Evolutionary conservation across 306 rosid species (phyloP).

Genomic region (Arachis hypogaea): DNA sequence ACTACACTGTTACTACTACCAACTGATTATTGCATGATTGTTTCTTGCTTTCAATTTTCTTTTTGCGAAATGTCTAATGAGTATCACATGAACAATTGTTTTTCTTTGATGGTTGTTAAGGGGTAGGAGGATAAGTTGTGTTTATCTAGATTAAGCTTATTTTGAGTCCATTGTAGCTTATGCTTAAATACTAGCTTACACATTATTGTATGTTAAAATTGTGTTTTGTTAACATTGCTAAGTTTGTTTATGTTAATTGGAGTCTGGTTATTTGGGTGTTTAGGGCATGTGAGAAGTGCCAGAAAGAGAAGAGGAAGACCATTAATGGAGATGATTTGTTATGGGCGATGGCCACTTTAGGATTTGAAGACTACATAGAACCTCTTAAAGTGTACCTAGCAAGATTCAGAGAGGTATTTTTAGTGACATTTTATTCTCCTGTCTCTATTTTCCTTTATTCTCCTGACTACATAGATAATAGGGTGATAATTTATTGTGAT

Average conservation of each 20-base stretch:
- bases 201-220: too few species aligned
- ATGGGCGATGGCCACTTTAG: constrained; percentile 93
- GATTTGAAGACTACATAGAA: constrained; percentile 93
- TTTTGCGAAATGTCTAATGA: background rate
- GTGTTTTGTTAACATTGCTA: too few species aligned
- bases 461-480: background rate
- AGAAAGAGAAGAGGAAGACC: constrained; percentile 94
- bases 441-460: background rate
- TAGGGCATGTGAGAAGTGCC: constrained; percentile 96
- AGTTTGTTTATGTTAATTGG: constrained; percentile 22
- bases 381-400: constrained; percentile 86
- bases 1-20: background rate
- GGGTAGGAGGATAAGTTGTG: background rate
- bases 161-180: background rate
- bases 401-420: constrained; percentile 85
- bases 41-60: background rate
- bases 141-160: background rate
- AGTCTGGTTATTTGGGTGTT: constrained; percentile 11
- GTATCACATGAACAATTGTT: background rate
- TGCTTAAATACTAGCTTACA: too few species aligned
- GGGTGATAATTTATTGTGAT: background rate
- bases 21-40: background rate
- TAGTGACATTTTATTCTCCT: background rate
- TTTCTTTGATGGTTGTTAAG: background rate
- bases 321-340: constrained; percentile 92